A percentile compares a stretch with the other conserved stretches of the same genome.
Evolutionary conservation across 1,284 basidiomycete species (phyloP).

Genomic region (Leccinum solheimii): DNA sequence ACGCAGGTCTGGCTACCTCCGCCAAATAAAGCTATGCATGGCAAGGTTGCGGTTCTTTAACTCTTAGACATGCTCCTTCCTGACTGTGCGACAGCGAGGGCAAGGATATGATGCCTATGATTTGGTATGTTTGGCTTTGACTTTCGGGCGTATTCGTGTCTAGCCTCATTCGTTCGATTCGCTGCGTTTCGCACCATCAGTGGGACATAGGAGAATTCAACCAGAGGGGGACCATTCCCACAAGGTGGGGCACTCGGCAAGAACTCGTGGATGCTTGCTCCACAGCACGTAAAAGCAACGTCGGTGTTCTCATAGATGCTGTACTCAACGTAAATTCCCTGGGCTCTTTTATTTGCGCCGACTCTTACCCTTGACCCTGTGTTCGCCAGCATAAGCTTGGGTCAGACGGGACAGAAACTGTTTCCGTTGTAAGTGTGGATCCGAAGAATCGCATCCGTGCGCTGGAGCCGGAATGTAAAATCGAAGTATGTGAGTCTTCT

Average conservation of each 20-base stretch:
- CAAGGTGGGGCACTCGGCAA: conserved; percentile 91
- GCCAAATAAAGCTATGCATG: conserved; percentile 68
- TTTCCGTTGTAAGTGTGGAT: conserved; percentile 77
- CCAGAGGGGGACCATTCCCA: conserved; percentile 76
- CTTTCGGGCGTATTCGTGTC: background rate
- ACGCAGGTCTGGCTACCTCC: conserved; percentile 83
- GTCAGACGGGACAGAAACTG: conserved; percentile 77
- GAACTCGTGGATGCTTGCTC: conserved; percentile 73
- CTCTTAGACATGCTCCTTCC: conserved; percentile 1
- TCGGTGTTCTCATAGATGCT: conserved; percentile 74
- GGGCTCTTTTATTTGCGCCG: background rate
- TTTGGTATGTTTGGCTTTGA: conserved; percentile 46
- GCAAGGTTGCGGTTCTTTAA: conserved; percentile 42
- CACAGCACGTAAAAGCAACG: conserved; percentile 54
- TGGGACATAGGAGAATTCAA: conserved; percentile 95
- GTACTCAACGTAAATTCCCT: conserved; percentile 64
- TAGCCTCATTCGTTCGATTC: background rate
- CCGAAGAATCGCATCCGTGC: conserved; percentile 59
- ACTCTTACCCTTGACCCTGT: conserved; percentile 13
- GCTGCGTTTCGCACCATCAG: conserved; percentile 35
- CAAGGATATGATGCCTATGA: conserved; percentile 83
- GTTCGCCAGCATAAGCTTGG: conserved; percentile 72
- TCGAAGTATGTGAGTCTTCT: conserved; percentile 52
- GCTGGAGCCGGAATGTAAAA: conserved; percentile 63
- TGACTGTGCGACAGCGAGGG: conserved; percentile 47